These are phyloP conservation scores for Liquidambar formosana DNA, from an alignment of 164 flowering plant genomes.

Conservation along the genomic window DNA sequence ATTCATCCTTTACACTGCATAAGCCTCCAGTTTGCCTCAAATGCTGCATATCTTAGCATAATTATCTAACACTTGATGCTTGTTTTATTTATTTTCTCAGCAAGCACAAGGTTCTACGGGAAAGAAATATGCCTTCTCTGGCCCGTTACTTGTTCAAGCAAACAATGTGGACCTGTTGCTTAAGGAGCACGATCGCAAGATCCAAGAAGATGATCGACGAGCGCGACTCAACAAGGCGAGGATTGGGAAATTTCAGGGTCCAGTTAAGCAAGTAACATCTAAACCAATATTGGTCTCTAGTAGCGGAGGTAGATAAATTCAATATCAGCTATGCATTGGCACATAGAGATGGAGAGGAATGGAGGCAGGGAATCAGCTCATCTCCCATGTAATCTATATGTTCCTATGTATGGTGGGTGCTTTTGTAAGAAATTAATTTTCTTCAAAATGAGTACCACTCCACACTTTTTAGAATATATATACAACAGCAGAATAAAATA, in stretches of 20 bases:
- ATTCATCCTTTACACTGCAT: not conserved
- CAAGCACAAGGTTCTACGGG: conserved; percentile 25
- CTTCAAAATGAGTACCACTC: too few relatives aligned
- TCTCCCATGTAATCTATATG: conserved; percentile 1
- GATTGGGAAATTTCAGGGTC: conserved; percentile 5
- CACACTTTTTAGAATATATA: not conserved
- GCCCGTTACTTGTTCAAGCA: conserved; percentile 49
- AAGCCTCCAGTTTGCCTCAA: not conserved
- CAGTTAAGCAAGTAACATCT: conserved; percentile 5
- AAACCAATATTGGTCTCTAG: conserved; percentile 5
- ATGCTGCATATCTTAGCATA: not conserved
- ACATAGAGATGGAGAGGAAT: too few relatives aligned
- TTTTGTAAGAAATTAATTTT: not conserved
- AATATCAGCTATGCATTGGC: not conserved
- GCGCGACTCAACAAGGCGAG: conserved; percentile 37
- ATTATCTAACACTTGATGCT: not conserved
- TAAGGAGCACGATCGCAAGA: conserved; percentile 53
- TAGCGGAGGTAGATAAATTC: conserved; percentile 8
- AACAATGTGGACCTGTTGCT: conserved; percentile 57
- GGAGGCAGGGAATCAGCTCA: not conserved
- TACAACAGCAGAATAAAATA: conserved; percentile 3
- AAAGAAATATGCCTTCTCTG: conserved; percentile 50
- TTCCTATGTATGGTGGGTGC: conserved; percentile 4
- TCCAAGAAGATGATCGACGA: conserved; percentile 57
- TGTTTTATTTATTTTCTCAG: conserved; percentile 23